phyloP scores from a whole-genome alignment of 148 eudicot genomes.

The Chenopodium album region DNA sequence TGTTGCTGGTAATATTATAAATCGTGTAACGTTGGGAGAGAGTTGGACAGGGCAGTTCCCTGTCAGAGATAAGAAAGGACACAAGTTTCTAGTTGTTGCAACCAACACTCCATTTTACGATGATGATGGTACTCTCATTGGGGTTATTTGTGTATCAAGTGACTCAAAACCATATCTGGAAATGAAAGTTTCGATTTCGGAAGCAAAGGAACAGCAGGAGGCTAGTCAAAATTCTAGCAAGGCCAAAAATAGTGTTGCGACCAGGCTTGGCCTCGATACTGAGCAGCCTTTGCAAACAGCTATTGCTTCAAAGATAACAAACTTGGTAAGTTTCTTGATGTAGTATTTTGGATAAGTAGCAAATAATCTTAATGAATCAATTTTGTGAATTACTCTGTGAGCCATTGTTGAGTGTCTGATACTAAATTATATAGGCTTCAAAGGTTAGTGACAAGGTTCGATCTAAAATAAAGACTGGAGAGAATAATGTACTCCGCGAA shows the following conservation, averaged over 20 bases:
- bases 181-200: constrained; percentile 28
- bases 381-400: constrained; percentile 11
- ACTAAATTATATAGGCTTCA: constrained; percentile 64
- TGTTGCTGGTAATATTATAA: constrained; percentile 47
- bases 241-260: constrained; percentile 45
- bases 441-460: constrained; percentile 93
- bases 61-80: constrained; percentile 58
- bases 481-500: constrained; percentile 46
- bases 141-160: constrained; percentile 67
- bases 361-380: constrained; percentile 12
- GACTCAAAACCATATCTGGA: constrained; percentile 59
- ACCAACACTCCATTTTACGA: constrained; percentile 84
- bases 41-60: constrained; percentile 92
- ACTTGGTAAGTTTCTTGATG: constrained; percentile 56
- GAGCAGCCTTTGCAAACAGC: constrained; percentile 90
- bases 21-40: constrained; percentile 57
- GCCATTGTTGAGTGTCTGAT: constrained; percentile 34
- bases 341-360: constrained; percentile 18
- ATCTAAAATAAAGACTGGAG: constrained; percentile 72
- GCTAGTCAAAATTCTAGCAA: constrained; percentile 36
- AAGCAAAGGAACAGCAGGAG: constrained; percentile 32
- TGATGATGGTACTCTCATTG: constrained; percentile 70
- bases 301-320: constrained; percentile 79
- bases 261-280: constrained; percentile 85
- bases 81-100: constrained; percentile 44